Conservation (phyloP, 1,139 yeast genomes). For the Candida neerlandica region DNA sequence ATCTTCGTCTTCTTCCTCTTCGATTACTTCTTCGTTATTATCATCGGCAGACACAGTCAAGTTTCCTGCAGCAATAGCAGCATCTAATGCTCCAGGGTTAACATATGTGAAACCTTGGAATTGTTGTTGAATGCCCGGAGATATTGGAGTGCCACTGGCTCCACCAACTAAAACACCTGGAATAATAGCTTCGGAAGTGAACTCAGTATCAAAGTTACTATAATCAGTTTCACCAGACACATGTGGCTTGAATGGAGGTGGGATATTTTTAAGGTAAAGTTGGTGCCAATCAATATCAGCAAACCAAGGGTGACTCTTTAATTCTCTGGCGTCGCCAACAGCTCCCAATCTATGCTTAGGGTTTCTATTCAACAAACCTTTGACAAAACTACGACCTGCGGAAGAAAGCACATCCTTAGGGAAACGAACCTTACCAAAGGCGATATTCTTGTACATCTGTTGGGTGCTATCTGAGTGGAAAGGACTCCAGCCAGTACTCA, state of each 20-base stretch:
- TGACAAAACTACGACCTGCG: constrained; percentile 92
- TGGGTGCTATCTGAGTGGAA: constrained; percentile 96
- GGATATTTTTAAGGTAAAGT: constrained; percentile 76
- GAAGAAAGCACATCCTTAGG: constrained; percentile 92
- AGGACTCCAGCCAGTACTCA: constrained; percentile 99
- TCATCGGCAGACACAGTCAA: neutral
- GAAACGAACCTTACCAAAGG: constrained; percentile 95
- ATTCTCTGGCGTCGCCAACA: constrained; percentile 85
- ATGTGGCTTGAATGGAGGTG: constrained; percentile 97
- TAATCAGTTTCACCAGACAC: constrained; percentile 89
- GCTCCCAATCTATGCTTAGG: constrained; percentile 95
- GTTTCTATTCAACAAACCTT: constrained; percentile 90
- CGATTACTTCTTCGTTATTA: constrained; percentile 2
- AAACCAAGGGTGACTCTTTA: constrained; percentile 88
- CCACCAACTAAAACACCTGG: constrained; percentile 60
- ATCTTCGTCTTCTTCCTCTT: constrained; percentile 3
- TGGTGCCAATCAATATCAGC: constrained; percentile 88
- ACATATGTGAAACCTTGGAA: constrained; percentile 96
- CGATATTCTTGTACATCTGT: constrained; percentile 98
- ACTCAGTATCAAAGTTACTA: constrained; percentile 95
- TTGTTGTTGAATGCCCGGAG: constrained; percentile 94
- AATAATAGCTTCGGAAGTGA: constrained; percentile 81
- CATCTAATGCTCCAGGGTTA: constrained; percentile 35
- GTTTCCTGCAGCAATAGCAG: constrained; percentile 3
- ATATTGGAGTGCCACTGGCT: constrained; percentile 78